Conservation (phyloP, 2,329 filamentous ascomycete genomes). For the Claviceps sp. region DNA sequence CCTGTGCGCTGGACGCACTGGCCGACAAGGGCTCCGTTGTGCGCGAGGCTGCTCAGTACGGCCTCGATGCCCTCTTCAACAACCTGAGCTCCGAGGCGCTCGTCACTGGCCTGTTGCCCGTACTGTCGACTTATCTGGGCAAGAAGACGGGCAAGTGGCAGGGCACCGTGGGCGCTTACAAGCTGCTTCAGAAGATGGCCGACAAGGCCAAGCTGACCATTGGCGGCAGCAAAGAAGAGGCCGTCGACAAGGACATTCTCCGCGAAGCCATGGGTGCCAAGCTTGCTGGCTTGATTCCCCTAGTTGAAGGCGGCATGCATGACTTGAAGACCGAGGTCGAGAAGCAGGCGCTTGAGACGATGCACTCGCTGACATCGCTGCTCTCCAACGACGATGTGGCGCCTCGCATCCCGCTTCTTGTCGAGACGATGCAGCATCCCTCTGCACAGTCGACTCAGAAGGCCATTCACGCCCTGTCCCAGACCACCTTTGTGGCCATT, state of each 20-base stretch:
- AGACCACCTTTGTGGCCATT: slow-evolving; percentile 95
- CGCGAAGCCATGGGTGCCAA: slow-evolving; percentile 82
- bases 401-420: slow-evolving; percentile 77
- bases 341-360: slow-evolving; percentile 84
- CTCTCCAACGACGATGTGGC: slow-evolving; percentile 95
- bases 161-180: slow-evolving; percentile 75
- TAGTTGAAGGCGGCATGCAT: slow-evolving; percentile 90
- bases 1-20: slow-evolving; percentile 66
- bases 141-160: slow-evolving; percentile 95
- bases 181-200: slow-evolving; percentile 82
- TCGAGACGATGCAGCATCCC: slow-evolving; percentile 92
- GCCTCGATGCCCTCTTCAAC: slow-evolving; percentile 76
- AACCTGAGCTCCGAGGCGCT: slow-evolving; percentile 71
- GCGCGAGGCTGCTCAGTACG: slow-evolving; percentile 85
- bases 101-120: slow-evolving; percentile 68
- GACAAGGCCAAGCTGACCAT: slow-evolving; percentile 82
- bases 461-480: slow-evolving; percentile 89
- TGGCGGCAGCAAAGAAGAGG: slow-evolving; percentile 67
- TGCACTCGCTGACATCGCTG: slow-evolving; percentile 79
- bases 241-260: slow-evolving; percentile 76
- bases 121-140: slow-evolving; percentile 59
- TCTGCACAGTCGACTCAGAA: slow-evolving; percentile 81
- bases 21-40: slow-evolving; percentile 84
- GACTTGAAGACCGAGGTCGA: slow-evolving; percentile 81
- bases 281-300: slow-evolving; percentile 74